Conservation (phyloP, 2,329 filamentous ascomycete species). For the Xylaria sp. region DNA sequence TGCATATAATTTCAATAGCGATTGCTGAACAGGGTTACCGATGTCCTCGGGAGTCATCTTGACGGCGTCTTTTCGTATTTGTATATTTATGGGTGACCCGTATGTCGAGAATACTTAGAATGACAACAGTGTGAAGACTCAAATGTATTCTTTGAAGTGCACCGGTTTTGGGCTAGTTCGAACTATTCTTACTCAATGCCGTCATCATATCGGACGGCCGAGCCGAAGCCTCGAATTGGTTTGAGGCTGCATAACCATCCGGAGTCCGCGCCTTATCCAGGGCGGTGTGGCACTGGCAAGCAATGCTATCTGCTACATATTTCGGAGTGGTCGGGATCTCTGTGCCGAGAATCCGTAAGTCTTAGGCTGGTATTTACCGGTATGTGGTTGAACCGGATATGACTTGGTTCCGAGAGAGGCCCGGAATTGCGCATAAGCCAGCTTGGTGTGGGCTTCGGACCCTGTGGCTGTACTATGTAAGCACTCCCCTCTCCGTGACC, state of each 20-base stretch:
- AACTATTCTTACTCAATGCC: background rate
- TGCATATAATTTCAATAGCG: conserved; percentile 17
- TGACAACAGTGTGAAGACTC: background rate
- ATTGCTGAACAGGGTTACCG: conserved; percentile 6
- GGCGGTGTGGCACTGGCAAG: background rate
- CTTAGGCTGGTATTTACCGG: background rate
- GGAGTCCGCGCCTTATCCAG: background rate
- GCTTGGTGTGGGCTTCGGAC: background rate
- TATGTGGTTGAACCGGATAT: background rate
- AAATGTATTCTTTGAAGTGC: background rate
- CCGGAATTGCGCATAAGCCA: background rate
- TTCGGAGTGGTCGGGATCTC: background rate
- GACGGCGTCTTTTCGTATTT: background rate
- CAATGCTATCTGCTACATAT: background rate
- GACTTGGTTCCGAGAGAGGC: background rate
- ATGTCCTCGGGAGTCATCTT: background rate
- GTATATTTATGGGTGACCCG: background rate
- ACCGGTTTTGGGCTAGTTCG: background rate
- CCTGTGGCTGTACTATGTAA: background rate
- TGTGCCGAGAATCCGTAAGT: background rate
- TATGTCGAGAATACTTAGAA: background rate
- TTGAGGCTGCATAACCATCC: background rate
- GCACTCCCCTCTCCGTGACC: background rate
- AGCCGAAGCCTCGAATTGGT: background rate
- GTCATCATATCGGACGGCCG: background rate